phyloP scores from a whole-genome alignment of 106 monocot species.

The Amphibolis antarctica region DNA sequence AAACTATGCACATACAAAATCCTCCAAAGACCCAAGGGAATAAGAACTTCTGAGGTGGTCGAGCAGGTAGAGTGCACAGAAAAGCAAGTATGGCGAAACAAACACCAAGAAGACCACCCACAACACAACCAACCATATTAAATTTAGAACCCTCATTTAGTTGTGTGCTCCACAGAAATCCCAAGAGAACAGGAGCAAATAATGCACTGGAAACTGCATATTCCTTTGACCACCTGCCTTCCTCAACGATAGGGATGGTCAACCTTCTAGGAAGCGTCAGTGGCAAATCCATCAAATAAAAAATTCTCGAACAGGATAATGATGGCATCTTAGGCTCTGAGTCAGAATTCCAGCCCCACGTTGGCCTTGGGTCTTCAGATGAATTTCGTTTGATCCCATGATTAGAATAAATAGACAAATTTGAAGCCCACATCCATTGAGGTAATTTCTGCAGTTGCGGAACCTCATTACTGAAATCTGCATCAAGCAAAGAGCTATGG shows the following conservation, averaged over 20 bases:
- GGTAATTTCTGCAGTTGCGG: conserved; percentile 44
- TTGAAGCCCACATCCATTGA: conserved; percentile 96
- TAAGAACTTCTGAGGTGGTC: conserved; percentile 55
- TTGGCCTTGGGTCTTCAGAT: conserved; percentile 20
- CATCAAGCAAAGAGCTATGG: conserved; percentile 53
- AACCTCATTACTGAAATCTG: conserved; percentile 29
- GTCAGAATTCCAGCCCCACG: conserved; percentile 24
- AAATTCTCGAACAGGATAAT: conserved; percentile 32
- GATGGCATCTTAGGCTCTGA: conserved; percentile 15
- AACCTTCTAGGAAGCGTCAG: conserved; percentile 65
- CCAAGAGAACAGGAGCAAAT: conserved; percentile 66
- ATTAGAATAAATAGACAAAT: conserved; percentile 86
- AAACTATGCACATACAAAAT: conserved; percentile 81
- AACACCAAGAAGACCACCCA: conserved; percentile 37
- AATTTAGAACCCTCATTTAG: conserved; percentile 9
- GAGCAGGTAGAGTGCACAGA: conserved; percentile 39
- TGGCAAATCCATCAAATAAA: conserved; percentile 60
- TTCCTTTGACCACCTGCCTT: conserved; percentile 86
- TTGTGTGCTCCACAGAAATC: conserved; percentile 42
- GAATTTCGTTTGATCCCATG: conserved; percentile 13
- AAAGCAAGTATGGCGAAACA: conserved; percentile 39
- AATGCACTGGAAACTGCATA: conserved; percentile 54
- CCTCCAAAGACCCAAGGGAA: conserved; percentile 96
- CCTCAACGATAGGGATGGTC: conserved; percentile 81
- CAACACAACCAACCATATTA: conserved; percentile 18